Evolutionary conservation across 352 stramenopile genomes (phyloP).

Genomic region (Phytophthora ohioensis): DNA sequence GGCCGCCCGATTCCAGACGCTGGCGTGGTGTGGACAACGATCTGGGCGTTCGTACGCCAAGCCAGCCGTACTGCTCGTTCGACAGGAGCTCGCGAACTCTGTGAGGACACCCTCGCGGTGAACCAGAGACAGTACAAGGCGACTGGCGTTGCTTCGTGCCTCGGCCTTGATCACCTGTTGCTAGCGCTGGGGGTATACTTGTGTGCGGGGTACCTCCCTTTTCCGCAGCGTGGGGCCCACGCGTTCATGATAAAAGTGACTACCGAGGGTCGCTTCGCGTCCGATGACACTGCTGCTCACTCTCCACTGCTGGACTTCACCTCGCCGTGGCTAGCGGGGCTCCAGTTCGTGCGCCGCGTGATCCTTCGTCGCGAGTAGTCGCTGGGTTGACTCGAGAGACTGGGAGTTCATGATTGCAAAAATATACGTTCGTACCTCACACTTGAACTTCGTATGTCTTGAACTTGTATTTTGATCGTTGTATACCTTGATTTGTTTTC

Average conservation of each 20-base stretch:
- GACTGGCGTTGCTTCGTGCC: neutral
- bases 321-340: neutral
- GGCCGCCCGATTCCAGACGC: no score
- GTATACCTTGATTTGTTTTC: neutral
- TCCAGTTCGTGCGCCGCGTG: slow-evolving; percentile 1
- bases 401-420: slow-evolving; percentile 3
- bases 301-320: slow-evolving; percentile 1
- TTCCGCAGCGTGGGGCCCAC: slow-evolving; percentile 6
- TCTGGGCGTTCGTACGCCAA: slow-evolving; percentile 1
- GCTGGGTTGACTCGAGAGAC: neutral
- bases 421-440: neutral
- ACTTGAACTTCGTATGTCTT: slow-evolving; percentile 12
- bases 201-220: neutral
- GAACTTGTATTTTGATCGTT: neutral
- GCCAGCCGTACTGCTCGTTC: neutral
- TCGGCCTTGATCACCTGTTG: slow-evolving; percentile 1
- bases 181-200: slow-evolving; percentile 11
- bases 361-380: neutral
- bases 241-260: slow-evolving; percentile 16
- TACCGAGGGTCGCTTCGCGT: neutral
- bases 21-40: slow-evolving; percentile 5
- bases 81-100: neutral
- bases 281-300: neutral
- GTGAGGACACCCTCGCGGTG: neutral
- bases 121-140: slow-evolving; percentile 4